Percentiles rank a stretch among this genome's conserved stretches.
Conservation (phyloP, 2,329 filamentous ascomycete species). For the Penicillium sclerotigenum region DNA sequence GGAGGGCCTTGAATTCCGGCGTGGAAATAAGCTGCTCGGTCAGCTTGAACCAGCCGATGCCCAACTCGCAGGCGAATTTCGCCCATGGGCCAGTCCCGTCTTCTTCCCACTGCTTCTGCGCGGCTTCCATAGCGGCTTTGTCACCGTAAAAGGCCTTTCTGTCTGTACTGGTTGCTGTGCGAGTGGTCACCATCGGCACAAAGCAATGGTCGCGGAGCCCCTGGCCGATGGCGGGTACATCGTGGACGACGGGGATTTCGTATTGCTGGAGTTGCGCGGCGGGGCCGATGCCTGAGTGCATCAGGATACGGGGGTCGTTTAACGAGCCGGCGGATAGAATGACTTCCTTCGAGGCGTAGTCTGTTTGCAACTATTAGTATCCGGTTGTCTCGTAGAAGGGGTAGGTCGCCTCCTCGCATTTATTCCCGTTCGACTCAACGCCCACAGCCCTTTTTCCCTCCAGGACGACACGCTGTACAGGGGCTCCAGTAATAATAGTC, state of each 20-base stretch:
- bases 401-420: conserved; percentile 32
- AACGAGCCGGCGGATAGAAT: conserved; percentile 19
- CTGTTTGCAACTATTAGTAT: background rate
- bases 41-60: conserved; percentile 44
- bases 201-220: conserved; percentile 22
- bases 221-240: conserved; percentile 20
- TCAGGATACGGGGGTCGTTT: conserved; percentile 14
- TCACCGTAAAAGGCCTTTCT: conserved; percentile 10
- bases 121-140: conserved; percentile 15
- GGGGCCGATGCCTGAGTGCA: conserved; percentile 15
- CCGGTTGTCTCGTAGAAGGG: background rate
- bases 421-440: conserved; percentile 42
- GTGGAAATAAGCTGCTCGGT: conserved; percentile 40
- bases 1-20: conserved; percentile 52
- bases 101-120: conserved; percentile 44
- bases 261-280: conserved; percentile 8
- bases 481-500: conserved; percentile 49
- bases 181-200: conserved; percentile 11
- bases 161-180: conserved; percentile 5
- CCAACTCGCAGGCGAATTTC: conserved; percentile 31
- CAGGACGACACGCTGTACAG: conserved; percentile 50
- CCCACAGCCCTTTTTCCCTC: conserved; percentile 48
- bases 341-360: conserved; percentile 16
- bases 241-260: conserved; percentile 13
- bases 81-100: conserved; percentile 43